Percentiles rank a stretch among this genome's conserved stretches.
Conservation (phyloP, 208 protist genomes). For the Leishmania turanica region DNA sequence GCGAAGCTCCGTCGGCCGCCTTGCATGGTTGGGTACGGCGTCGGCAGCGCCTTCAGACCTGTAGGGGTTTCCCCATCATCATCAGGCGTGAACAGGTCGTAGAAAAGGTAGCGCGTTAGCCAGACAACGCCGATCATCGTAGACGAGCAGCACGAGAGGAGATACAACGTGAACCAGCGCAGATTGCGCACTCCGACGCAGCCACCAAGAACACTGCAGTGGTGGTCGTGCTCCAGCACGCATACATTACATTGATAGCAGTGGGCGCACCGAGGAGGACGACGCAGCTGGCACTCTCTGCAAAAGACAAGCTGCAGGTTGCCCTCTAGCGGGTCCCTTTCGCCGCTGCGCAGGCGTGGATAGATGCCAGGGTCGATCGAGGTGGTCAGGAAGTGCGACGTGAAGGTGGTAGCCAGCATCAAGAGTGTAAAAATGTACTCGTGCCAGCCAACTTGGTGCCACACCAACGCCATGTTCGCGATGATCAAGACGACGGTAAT, state of each 20-base stretch:
- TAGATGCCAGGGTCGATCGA: constrained; percentile 82
- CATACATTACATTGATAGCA: constrained; percentile 89
- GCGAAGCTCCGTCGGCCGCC: constrained; percentile 52
- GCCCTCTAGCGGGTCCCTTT: constrained; percentile 60
- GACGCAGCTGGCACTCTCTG: constrained; percentile 60
- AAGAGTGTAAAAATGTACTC: constrained; percentile 44
- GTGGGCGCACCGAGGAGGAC: constrained; percentile 83
- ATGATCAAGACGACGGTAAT: constrained; percentile 56
- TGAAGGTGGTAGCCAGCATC: constrained; percentile 49
- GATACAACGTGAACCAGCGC: constrained; percentile 86
- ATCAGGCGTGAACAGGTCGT: constrained; percentile 20
- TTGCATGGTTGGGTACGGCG: constrained; percentile 53
- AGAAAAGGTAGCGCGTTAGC: constrained; percentile 32
- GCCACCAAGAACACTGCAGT: constrained; percentile 86
- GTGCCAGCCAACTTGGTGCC: constrained; percentile 37
- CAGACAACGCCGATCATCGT: constrained; percentile 53
- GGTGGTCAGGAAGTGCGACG: constrained; percentile 51
- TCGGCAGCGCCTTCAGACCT: constrained; percentile 23
- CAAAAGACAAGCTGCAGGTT: constrained; percentile 59
- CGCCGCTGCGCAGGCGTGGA: constrained; percentile 59
- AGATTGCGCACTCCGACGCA: constrained; percentile 85
- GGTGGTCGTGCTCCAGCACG: constrained; percentile 87
- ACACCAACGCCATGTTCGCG: constrained; percentile 56
- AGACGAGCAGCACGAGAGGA: constrained; percentile 21
- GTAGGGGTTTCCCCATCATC: not conserved